Evolutionary conservation across 495 filamentous ascomycete genomes (phyloP), one percentile per base, ranked within the genome.

Genomic region (Neurospora sublineolata): DNA sequence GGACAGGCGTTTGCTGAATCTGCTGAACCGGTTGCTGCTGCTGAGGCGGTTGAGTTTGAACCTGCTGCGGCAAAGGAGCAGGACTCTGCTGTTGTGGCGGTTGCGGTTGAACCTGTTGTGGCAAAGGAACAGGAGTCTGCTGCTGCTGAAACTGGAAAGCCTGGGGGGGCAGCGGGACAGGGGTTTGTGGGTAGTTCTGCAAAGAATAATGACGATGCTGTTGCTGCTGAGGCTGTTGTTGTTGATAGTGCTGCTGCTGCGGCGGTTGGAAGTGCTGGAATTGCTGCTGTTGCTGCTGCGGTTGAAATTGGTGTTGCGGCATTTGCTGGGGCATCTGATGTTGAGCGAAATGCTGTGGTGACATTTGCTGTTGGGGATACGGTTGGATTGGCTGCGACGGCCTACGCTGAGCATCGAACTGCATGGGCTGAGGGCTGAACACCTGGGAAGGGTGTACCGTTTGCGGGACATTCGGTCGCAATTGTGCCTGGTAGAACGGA

Each of bases 401-500:
- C 52, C 52, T 64, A 30, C 52, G 52, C 52, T 64, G 52, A 36
- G 2, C 27, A 33, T 64, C 52, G 1, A 33, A 64, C 27, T 64
- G 52, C 52, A 64, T 64, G 14, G 52, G 52, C 52, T 64, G 52
- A 30, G 52, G 14, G 52, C 52, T 64, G 27, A 64, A 64, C 52
- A 64, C 52, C 52, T 64, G 52, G 27, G 52, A 64, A 33, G 52
- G 52, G 52, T 64, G 27, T 64, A 64, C 52, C 52, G 52, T 64
- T 64, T 64, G 52, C 23, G 52, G 52, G 52, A 64, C 52, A 33
- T 64, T 64, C 27, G 52, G 52, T 33, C 27, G 52, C 52, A 64
- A 27, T 42, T 30, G 38, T 69, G 38, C 68, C 69, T 69, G 69
- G 36, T 74, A 71, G 68, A 72, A 73, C 52, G 74, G 74, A 4